Evolutionary conservation across 345 rosid genomes (phyloP).

Genomic region (Luvunga scandens): DNA sequence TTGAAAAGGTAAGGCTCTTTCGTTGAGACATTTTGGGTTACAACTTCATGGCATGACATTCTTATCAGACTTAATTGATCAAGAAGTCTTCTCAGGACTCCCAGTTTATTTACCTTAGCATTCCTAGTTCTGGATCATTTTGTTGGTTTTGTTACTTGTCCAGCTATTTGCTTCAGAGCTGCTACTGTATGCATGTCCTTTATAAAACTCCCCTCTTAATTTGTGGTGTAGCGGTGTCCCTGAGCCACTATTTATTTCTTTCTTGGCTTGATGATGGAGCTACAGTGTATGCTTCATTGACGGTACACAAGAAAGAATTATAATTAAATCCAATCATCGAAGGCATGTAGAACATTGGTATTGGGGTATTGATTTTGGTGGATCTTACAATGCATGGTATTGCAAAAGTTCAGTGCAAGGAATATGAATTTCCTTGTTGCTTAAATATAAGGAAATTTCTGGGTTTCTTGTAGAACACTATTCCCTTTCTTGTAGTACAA

Average conservation of each 20-base stretch:
- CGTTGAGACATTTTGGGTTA: background rate
- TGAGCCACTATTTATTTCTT: background rate
- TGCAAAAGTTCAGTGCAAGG: background rate
- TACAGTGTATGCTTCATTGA: background rate
- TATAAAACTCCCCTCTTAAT: background rate
- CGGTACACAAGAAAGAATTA: background rate
- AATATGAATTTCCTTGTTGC: background rate
- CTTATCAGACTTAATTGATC: background rate
- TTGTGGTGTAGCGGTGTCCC: background rate
- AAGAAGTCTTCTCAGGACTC: background rate
- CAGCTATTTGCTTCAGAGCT: background rate
- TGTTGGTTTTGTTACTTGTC: background rate
- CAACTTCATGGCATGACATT: background rate
- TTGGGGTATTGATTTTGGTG: background rate
- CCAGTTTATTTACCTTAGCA: background rate
- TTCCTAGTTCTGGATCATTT: background rate
- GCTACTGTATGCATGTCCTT: too few relatives aligned
- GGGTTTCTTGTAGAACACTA: background rate
- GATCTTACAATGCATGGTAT: background rate
- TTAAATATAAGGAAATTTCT: background rate
- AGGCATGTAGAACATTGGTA: background rate
- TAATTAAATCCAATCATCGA: background rate
- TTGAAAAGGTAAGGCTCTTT: constrained; percentile 57
- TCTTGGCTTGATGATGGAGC: background rate
- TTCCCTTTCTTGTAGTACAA: background rate